Evolutionary conservation across 2,329 filamentous ascomycete genomes (phyloP).

Genomic region (Penicillium corylophilum): DNA sequence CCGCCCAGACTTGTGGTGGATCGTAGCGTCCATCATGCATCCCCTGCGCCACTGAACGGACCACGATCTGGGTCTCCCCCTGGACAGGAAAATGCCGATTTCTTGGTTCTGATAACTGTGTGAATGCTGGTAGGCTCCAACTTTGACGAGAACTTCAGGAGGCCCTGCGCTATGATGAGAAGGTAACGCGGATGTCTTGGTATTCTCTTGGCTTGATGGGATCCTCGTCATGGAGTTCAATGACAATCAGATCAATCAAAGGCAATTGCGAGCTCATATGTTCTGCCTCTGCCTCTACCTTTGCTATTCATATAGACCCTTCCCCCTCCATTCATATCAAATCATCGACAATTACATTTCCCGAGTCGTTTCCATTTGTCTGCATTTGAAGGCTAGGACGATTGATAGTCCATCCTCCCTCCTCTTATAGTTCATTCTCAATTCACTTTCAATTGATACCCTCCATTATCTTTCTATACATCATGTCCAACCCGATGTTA

Average conservation of each 20-base stretch:
- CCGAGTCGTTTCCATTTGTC: conserved; percentile 1
- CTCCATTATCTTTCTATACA: neutral
- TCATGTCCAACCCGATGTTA: conserved; percentile 18
- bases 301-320: neutral
- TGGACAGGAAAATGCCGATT: conserved; percentile 11
- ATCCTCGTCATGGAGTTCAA: conserved; percentile 1
- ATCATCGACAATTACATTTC: neutral
- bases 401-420: neutral
- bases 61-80: neutral
- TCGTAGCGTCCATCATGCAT: neutral
- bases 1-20: conserved; percentile 9
- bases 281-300: neutral
- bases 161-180: neutral
- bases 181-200: conserved; percentile 14
- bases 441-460: neutral
- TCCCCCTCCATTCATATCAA: neutral
- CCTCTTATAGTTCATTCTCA: neutral
- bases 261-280: conserved; percentile 10
- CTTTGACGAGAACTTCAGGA: conserved; percentile 5
- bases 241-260: conserved; percentile 1
- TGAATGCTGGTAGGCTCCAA: conserved; percentile 17
- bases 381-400: neutral
- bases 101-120: conserved; percentile 13
- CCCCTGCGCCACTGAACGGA: neutral
- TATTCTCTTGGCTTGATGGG: conserved; percentile 19